Evolutionary conservation across 2,329 filamentous ascomycete species (phyloP), one percentile per base, ranked within the genome.

Genomic region (Curvularia lunata): DNA sequence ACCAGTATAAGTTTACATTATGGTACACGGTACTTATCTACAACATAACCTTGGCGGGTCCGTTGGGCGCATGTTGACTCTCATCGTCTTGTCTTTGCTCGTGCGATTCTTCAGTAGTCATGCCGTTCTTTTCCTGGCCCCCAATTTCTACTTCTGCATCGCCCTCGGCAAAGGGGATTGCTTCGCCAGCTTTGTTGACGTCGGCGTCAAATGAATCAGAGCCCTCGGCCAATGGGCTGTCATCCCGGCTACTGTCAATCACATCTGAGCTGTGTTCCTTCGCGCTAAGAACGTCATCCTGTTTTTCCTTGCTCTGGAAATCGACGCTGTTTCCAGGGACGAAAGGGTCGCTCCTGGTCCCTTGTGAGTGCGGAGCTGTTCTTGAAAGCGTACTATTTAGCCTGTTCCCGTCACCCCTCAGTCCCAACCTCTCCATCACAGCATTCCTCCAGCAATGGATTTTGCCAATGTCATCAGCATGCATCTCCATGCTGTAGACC

Each of bases 401-500:
- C 16, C 46, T 49, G 52, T 21, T 56, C 16, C 48, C 59, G 12
- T 49, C 53, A 12, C 40, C 37, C 40, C 10, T 50, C 3, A 66
- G 56, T 23, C 75, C 73, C 48, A 78, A 58, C 30, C 74, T 59
- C 51, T 67, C 61, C 18, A 59, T 64, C 10, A 77, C 63, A 7
- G 67, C 57, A 5, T 62, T 49, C 40, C 65, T 68, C 77, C 77
- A 80, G 5, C 42, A 54, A 19, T 53, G 45, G 30, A 79, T 40
- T 61, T 72, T 75, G 43, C 54, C 48, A 16, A 73, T 54, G 0
- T 69, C 75, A 42, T 75, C 67, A 10, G 42, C 55, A 48, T 71
- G 74, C 23, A 69, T 60, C n/a, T 79, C 77, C 65, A 77, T 75
- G 1, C 56, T 59, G 56, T 74, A 75, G 7, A 79, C 63, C 18